phyloP scores from a whole-genome alignment of 192 early-diverging fungal species.

The Entophlyctis helioformis region DNA sequence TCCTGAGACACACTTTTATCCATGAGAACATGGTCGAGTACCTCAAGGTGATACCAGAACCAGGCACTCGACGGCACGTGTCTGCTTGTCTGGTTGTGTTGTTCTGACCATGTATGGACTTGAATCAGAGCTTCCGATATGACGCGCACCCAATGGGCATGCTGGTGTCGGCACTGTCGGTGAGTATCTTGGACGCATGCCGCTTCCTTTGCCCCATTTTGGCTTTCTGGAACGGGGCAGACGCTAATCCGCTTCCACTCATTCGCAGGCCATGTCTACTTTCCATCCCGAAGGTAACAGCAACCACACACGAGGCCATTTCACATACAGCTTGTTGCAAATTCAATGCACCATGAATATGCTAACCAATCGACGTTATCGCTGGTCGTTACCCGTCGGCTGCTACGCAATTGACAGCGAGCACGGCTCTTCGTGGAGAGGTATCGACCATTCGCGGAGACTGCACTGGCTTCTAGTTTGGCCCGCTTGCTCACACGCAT shows the following conservation, averaged over 20 bases:
- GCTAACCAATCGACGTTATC: no score
- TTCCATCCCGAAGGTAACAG: conserved; percentile 55
- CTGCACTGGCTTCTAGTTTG: no score
- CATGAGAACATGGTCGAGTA: conserved; percentile 42
- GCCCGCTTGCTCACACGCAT: no score
- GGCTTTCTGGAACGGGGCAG: conserved; percentile 24
- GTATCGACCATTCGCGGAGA: no score
- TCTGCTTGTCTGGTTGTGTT: background rate
- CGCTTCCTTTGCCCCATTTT: background rate
- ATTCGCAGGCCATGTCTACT: conserved; percentile 28
- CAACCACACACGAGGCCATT: no score
- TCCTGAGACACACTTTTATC: conserved; percentile 30
- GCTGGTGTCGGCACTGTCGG: conserved; percentile 7
- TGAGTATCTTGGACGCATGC: background rate
- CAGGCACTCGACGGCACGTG: conserved; percentile 37
- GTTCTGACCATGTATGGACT: background rate
- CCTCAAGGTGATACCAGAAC: conserved; percentile 29
- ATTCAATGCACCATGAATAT: no score
- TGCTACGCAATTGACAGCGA: no score
- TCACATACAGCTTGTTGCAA: no score
- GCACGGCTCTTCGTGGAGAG: no score
- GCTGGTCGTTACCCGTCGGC: no score
- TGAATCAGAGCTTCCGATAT: no score
- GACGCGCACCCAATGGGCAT: no score
- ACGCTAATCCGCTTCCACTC: conserved; percentile 35